Evolutionary conservation across 1,284 basidiomycete genomes (phyloP).

Genomic region (Jaminaea rosea): DNA sequence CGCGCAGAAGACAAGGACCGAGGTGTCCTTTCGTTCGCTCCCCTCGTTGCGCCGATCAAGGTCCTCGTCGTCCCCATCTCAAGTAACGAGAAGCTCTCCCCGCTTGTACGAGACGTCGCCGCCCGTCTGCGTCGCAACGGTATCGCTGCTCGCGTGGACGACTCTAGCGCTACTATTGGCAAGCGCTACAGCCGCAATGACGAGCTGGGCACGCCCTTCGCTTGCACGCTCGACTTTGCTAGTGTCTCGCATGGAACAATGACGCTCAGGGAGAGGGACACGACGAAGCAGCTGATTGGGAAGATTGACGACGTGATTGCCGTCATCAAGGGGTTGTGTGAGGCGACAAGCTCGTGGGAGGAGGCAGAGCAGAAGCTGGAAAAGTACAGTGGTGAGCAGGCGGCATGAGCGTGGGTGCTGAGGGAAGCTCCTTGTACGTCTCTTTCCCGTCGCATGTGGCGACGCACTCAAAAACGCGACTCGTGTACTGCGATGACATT

Average conservation of each 20-base stretch:
- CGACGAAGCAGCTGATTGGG: conserved; percentile 87
- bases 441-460: background rate
- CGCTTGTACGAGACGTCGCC: conserved; percentile 78
- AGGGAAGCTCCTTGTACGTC: background rate
- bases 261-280: conserved; percentile 67
- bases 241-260: conserved; percentile 56
- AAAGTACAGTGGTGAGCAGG: conserved; percentile 79
- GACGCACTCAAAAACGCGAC: too few species aligned
- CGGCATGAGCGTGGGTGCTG: too few species aligned
- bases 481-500: too few species aligned
- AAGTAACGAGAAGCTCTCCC: conserved; percentile 72
- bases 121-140: conserved; percentile 76
- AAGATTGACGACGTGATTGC: conserved; percentile 78
- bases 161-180: conserved; percentile 88
- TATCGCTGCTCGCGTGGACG: conserved; percentile 85
- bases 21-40: conserved; percentile 71
- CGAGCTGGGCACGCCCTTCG: conserved; percentile 94
- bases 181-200: conserved; percentile 96
- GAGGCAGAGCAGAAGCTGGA: conserved; percentile 66
- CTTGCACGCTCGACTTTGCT: conserved; percentile 92
- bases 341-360: conserved; percentile 57
- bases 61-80: conserved; percentile 93
- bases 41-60: conserved; percentile 89
- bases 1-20: conserved; percentile 62
- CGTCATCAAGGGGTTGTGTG: conserved; percentile 54